Conservation (phyloP, 495 filamentous ascomycete species). For the Rusavskia elegans region DNA sequence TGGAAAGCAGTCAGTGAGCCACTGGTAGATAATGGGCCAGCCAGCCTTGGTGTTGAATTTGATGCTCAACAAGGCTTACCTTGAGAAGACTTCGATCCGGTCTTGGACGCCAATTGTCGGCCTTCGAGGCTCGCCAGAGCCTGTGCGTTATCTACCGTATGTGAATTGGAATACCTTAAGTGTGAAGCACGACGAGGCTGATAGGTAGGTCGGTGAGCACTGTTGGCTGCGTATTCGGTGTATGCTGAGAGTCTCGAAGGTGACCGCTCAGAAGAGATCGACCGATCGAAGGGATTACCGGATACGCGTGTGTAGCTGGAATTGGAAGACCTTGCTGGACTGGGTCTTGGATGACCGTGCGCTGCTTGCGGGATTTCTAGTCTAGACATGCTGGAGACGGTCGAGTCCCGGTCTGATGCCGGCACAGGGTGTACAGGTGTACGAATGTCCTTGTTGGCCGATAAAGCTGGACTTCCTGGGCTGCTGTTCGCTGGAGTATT, state of each 20-base stretch:
- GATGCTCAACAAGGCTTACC: not conserved
- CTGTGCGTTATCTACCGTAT: not conserved
- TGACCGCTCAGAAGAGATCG: not conserved
- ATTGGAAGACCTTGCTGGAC: slow-evolving; percentile 11
- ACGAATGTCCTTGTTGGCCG: slow-evolving; percentile 1
- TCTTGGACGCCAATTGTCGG: not conserved
- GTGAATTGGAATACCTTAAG: slow-evolving; percentile 15
- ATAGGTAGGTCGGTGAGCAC: slow-evolving; percentile 10
- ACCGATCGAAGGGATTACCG: slow-evolving; percentile 1
- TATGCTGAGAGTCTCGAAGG: slow-evolving; percentile 1
- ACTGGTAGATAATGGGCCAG: not conserved
- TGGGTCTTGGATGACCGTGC: slow-evolving; percentile 2
- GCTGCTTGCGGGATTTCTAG: slow-evolving; percentile 9
- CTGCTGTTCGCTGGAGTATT: slow-evolving; percentile 34
- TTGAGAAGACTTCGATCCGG: not conserved
- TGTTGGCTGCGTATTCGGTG: slow-evolving; percentile 1
- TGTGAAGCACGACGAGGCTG: slow-evolving; percentile 21
- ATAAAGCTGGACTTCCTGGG: slow-evolving; percentile 1
- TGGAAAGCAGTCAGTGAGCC: not conserved
- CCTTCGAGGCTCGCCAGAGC: slow-evolving; percentile 1
- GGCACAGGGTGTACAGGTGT: not conserved
- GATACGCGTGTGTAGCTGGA: slow-evolving; percentile 6
- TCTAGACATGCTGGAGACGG: slow-evolving; percentile 2
- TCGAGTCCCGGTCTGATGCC: not conserved
- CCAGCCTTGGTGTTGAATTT: too few species aligned